phyloP scores from a whole-genome alignment of 495 filamentous ascomycete genomes.

The Penicillium argentinense region DNA sequence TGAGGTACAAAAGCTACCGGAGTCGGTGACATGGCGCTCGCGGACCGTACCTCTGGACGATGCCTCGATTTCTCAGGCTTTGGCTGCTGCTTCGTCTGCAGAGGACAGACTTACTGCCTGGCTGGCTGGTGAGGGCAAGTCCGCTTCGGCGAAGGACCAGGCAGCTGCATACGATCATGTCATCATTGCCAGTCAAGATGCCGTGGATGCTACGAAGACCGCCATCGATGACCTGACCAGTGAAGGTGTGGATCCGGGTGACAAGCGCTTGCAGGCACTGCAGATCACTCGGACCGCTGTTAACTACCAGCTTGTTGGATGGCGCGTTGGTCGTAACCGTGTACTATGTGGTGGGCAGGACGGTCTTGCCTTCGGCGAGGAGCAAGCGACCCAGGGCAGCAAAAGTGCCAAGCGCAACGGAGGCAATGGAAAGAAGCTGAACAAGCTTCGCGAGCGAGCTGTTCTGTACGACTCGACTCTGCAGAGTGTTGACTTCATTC shows the following conservation, averaged over 20 bases:
- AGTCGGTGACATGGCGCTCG: slow-evolving; percentile 83
- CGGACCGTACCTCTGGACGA: slow-evolving; percentile 88
- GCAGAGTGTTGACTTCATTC: slow-evolving; percentile 84
- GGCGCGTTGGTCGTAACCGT: slow-evolving; percentile 91
- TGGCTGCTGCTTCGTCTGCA: slow-evolving; percentile 57
- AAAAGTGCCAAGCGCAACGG: slow-evolving; percentile 60
- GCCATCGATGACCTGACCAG: slow-evolving; percentile 84
- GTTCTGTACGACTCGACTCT: slow-evolving; percentile 92
- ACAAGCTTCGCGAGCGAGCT: slow-evolving; percentile 80
- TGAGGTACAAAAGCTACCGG: slow-evolving; percentile 60
- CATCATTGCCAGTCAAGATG: slow-evolving; percentile 88
- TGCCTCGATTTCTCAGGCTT: slow-evolving; percentile 79
- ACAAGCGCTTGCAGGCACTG: slow-evolving; percentile 86
- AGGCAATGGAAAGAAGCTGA: slow-evolving; percentile 65
- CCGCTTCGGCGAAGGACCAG: slow-evolving; percentile 51
- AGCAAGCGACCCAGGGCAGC: slow-evolving; percentile 44
- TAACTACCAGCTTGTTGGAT: slow-evolving; percentile 88
- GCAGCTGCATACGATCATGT: slow-evolving; percentile 89
- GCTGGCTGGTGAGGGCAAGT: slow-evolving; percentile 38
- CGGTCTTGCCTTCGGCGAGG: slow-evolving; percentile 61
- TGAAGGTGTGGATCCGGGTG: slow-evolving; percentile 82
- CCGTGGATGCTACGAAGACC: slow-evolving; percentile 86
- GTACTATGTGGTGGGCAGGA: slow-evolving; percentile 79
- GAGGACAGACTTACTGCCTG: slow-evolving; percentile 53
- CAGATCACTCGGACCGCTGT: slow-evolving; percentile 91